Conservation (phyloP, 805 yeast species). For the Maudiozyma serrabonitensis region DNA sequence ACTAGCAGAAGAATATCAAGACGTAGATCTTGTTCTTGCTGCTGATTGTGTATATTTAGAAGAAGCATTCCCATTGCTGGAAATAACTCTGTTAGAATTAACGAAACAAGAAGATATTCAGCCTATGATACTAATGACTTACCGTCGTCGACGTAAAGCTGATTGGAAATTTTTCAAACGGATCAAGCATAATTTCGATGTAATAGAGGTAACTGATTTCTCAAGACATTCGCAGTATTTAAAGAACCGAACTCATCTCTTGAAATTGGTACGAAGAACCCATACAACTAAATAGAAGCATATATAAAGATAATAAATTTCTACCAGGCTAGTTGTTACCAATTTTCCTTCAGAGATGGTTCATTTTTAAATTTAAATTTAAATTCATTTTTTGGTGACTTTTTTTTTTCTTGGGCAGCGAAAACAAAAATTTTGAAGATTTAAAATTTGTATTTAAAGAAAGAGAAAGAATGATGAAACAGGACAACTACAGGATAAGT, state of each 20-base stretch:
- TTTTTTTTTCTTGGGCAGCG: too few relatives aligned
- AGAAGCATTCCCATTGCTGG: slow-evolving; percentile 42
- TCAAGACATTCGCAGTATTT: slow-evolving; percentile 29
- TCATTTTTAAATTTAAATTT: too few relatives aligned
- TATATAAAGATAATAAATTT: not conserved
- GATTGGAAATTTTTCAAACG: slow-evolving; percentile 26
- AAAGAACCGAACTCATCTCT: slow-evolving; percentile 34
- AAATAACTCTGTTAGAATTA: slow-evolving; percentile 39
- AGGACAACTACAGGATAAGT: too few relatives aligned
- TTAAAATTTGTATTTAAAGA: too few relatives aligned
- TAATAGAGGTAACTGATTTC: slow-evolving; percentile 27
- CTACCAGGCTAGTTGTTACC: not conserved
- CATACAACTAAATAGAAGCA: not conserved
- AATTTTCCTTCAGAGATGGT: too few relatives aligned
- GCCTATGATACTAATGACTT: slow-evolving; percentile 42
- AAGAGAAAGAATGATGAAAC: too few relatives aligned
- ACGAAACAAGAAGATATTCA: slow-evolving; percentile 25
- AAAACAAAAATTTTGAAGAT: too few relatives aligned
- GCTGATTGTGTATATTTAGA: slow-evolving; percentile 55
- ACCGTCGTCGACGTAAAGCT: slow-evolving; percentile 43
- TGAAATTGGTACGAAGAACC: slow-evolving; percentile 23
- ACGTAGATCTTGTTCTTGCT: slow-evolving; percentile 41
- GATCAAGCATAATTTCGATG: slow-evolving; percentile 27
- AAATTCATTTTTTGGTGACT: too few relatives aligned
- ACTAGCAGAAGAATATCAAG: slow-evolving; percentile 21